Percentiles rank a stretch among this genome's conserved stretches.
These are phyloP conservation scores for Cladorrhinum sp. DNA, from an alignment of 2,329 filamentous ascomycete genomes.

Conservation along the genomic window DNA sequence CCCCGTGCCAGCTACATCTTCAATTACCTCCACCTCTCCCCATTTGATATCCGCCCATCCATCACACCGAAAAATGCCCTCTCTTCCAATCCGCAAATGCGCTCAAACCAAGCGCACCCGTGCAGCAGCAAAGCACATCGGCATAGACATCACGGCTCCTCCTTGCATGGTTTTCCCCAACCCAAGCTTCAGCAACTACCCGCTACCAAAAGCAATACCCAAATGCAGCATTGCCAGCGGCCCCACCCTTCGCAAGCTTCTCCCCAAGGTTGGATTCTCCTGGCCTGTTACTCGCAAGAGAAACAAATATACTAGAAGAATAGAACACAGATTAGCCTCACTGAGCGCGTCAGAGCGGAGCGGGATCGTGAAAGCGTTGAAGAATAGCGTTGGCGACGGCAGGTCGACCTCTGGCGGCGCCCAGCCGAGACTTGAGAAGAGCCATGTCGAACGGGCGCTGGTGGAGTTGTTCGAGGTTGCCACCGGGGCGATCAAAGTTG, in stretches of 20 bases:
- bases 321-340: neutral
- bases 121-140: neutral
- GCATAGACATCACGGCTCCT: neutral
- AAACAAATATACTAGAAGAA: neutral
- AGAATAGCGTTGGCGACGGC: neutral
- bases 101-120: neutral
- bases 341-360: neutral
- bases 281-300: neutral
- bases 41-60: too few species aligned
- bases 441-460: neutral
- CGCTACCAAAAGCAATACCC: neutral
- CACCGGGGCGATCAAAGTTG: neutral
- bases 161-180: neutral
- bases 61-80: constrained; percentile 1
- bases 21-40: neutral
- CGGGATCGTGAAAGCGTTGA: neutral
- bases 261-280: neutral
- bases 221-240: neutral
- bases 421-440: neutral
- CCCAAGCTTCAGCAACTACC: neutral
- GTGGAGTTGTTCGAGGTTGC: neutral
- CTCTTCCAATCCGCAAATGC: neutral
- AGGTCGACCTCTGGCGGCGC: neutral
- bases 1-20: too few species aligned
- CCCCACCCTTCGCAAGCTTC: neutral